Evolutionary conservation across 495 filamentous ascomycete genomes (phyloP).

Genomic region (Glonium stellatum): DNA sequence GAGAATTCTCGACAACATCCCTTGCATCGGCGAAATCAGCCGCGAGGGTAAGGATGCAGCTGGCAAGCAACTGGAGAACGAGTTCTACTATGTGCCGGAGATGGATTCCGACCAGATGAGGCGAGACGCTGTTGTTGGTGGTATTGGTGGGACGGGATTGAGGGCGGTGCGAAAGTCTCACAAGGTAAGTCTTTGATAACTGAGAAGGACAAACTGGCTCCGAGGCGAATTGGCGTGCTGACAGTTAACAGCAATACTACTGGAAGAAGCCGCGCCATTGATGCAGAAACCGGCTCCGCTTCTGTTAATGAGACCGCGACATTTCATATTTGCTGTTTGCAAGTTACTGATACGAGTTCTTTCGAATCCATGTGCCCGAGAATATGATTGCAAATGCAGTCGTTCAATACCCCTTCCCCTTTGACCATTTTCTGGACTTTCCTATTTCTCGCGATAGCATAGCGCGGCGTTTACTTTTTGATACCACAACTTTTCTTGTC

Average conservation of each 20-base stretch:
- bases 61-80: constrained; percentile 85
- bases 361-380: no score
- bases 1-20: constrained; percentile 59
- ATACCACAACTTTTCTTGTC: constrained; percentile 8
- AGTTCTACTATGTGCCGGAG: constrained; percentile 97
- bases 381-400: no score
- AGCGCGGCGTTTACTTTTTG: constrained; percentile 27
- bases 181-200: constrained; percentile 57
- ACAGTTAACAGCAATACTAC: constrained; percentile 38
- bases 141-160: constrained; percentile 78
- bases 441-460: constrained; percentile 13
- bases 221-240: constrained; percentile 2
- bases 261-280: constrained; percentile 37
- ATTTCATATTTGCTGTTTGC: background rate
- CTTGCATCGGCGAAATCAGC: constrained; percentile 78
- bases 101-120: constrained; percentile 72
- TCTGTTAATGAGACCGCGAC: background rate
- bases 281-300: background rate
- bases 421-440: background rate
- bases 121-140: constrained; percentile 74
- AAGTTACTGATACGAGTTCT: no score
- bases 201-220: background rate
- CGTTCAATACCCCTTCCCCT: background rate
- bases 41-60: constrained; percentile 94
- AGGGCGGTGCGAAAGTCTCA: constrained; percentile 87